Conservation (phyloP, 805 yeast genomes). For the Cyberlindnera misumaiensis region DNA sequence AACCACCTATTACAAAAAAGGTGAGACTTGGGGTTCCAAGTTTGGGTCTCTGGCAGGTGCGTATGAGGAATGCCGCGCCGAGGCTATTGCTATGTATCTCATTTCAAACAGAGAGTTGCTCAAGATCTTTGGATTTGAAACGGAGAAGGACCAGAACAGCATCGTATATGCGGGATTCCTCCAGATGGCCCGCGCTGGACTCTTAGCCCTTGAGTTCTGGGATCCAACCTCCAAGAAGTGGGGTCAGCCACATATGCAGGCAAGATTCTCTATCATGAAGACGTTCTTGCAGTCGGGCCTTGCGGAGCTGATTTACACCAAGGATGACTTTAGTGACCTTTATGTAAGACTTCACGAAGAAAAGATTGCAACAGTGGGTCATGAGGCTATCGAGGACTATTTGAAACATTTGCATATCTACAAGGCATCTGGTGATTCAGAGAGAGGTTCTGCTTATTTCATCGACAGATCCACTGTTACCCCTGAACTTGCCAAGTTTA, state of each 20-base stretch:
- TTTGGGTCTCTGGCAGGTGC: constrained; percentile 82
- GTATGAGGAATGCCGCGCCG: constrained; percentile 92
- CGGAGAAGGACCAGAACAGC: constrained; percentile 52
- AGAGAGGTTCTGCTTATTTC: constrained; percentile 57
- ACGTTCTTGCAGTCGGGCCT: constrained; percentile 61
- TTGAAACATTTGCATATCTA: constrained; percentile 67
- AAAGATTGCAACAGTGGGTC: constrained; percentile 65
- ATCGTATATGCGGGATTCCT: constrained; percentile 63
- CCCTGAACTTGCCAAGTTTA: constrained; percentile 52
- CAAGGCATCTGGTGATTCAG: constrained; percentile 72
- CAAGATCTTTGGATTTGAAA: constrained; percentile 63
- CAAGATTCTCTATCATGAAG: constrained; percentile 79
- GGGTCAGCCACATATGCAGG: constrained; percentile 97
- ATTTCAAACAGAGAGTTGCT: constrained; percentile 62
- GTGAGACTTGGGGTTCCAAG: constrained; percentile 86
- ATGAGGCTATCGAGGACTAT: constrained; percentile 64
- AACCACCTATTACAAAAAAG: constrained; percentile 63
- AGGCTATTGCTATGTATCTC: constrained; percentile 77
- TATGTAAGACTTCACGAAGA: constrained; percentile 50
- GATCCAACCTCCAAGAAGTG: constrained; percentile 76
- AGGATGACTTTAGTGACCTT: constrained; percentile 49
- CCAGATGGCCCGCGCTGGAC: constrained; percentile 85
- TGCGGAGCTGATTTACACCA: constrained; percentile 43
- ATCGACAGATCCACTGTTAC: constrained; percentile 62
- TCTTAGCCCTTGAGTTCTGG: constrained; percentile 78